Percentiles rank a stretch among this genome's conserved stretches.
These are phyloP conservation scores for Diplodia intermedia DNA, from an alignment of 2,329 filamentous ascomycete species.

Conservation along the genomic window DNA sequence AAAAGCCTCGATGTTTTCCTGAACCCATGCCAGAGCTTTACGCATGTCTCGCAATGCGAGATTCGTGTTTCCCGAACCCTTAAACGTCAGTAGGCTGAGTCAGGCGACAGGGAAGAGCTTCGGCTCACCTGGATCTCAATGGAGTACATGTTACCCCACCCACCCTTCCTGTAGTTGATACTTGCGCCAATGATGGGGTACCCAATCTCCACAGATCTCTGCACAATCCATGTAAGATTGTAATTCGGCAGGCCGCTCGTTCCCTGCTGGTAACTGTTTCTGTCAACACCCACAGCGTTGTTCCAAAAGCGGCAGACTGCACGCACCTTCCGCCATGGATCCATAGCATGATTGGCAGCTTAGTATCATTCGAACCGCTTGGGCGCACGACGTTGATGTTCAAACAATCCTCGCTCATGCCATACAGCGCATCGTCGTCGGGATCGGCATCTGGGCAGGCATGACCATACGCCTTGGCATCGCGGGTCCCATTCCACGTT, in stretches of 20 bases:
- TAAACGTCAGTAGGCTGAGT: background rate
- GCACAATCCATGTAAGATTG: slow-evolving; percentile 39
- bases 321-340: slow-evolving; percentile 22
- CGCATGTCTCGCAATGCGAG: slow-evolving; percentile 29
- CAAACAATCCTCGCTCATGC: slow-evolving; percentile 32
- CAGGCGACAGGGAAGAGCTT: background rate
- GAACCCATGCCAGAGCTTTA: slow-evolving; percentile 26
- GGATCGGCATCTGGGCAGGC: slow-evolving; percentile 26
- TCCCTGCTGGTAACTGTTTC: slow-evolving; percentile 20
- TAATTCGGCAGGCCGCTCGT: slow-evolving; percentile 27
- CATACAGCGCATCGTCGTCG: slow-evolving; percentile 17
- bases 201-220: slow-evolving; percentile 42
- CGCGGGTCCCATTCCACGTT: slow-evolving; percentile 28
- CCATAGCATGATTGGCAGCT: slow-evolving; percentile 22
- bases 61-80: slow-evolving; percentile 28
- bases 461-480: slow-evolving; percentile 12
- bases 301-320: no score
- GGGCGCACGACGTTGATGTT: slow-evolving; percentile 31
- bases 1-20: slow-evolving; percentile 30
- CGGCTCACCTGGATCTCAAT: slow-evolving; percentile 27
- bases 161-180: slow-evolving; percentile 53
- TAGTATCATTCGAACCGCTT: slow-evolving; percentile 4
- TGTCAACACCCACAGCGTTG: no score
- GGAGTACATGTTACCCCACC: slow-evolving; percentile 31
- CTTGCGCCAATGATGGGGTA: slow-evolving; percentile 46